Evolutionary conservation across 306 rosid genomes (phyloP), one percentile per base, ranked within the genome.

Genomic region (Sechiopsis laciniata): DNA sequence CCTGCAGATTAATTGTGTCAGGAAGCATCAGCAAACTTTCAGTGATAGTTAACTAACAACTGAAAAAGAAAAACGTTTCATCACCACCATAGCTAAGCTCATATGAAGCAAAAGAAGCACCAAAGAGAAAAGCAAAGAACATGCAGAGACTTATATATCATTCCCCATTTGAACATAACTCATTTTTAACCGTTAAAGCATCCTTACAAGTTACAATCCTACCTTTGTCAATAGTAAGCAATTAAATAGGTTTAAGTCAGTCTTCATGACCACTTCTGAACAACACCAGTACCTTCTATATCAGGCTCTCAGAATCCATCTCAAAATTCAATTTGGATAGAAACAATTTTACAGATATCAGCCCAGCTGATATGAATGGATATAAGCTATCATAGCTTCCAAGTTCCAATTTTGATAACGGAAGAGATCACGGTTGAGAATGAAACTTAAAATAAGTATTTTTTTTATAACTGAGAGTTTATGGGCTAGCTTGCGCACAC

Each of bases 1-100:
- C 81, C 99, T 94, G 83, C 75, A 52, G 20, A 67, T 59, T 64
- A 61, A 16, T 75, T 62, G 66, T 74, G 68, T 56, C 8, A 7
- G 20, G 37, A 67, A 13, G 56, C 57, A 45, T 48, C 3, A 0
- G 7, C 3, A 48, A 13, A 40, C 46, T 40, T 40, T 40, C 46
- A 40, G 46, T 40, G 46, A 40, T 40, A 6, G 46, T 5, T 40
- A 40, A 40, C 8, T 37, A 37, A 37, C 5, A 37, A 37, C 42
- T 40, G 9, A 40, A 40, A 40, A 40, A 40, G 46, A 40, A 40
- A 40, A 40, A 40, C 46, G 8, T 40, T 40, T 7, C 42, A 37
- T 37, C 5, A 37, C 7, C 29, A 26, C 29, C 46, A 40, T 40
- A 40, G 46, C 46, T 40, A 40, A 40, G 46, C 46, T 40, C 46